Base-by-base conservation (phyloP, 495 filamentous ascomycete species). In the Collariella sp. region DNA sequence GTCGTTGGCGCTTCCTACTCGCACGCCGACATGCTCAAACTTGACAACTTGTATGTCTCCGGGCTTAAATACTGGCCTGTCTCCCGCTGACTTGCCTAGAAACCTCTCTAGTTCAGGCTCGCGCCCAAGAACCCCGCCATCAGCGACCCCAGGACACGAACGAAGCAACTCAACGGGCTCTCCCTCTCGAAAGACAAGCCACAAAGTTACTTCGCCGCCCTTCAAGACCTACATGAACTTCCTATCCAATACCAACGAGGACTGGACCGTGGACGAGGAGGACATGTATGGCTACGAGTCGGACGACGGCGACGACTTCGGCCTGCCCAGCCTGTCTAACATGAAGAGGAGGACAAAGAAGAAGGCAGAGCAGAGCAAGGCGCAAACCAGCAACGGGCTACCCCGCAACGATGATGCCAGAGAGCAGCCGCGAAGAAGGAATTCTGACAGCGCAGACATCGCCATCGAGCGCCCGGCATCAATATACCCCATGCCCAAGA, bases 1-100 rank as follows among this genome's bases (percentile, higher is more conserved):
- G 87, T 98, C n/a, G 84, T 96, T 40, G 93, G 93, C 50, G 93
- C 93, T 49, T 85, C 91, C 42, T 98, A 98, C 68, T 97, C 93
- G 35, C 94, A 98, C 71, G 87, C 90, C 31, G 90, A 95, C 71
- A 88, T 95, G 61, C 75, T 95, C 54, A 93, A 91, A 70, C 85
- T 87, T 56, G 90, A 90, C 67, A 79, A 80, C 22, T 57, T 88
- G 85, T 89, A 74, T 29, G 70, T 60, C 20, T 43, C 43, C 10
- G 23, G 35, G 1, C 19, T 9, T n/a, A 15, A 19, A 3, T 16
- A 35, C 45, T 36, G n/a, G 7, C 20, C 6, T 16, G 22, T 11
- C 20, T 31, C 16, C 53, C 31, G 50, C 54, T 72, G 43, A 62
- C 58, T 34, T 15, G 47, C 16, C 20, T 29, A 76, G 75, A 58